These are phyloP conservation scores for Cadophora sp. DNA, from an alignment of 2,329 filamentous ascomycete genomes.

Conservation along the genomic window DNA sequence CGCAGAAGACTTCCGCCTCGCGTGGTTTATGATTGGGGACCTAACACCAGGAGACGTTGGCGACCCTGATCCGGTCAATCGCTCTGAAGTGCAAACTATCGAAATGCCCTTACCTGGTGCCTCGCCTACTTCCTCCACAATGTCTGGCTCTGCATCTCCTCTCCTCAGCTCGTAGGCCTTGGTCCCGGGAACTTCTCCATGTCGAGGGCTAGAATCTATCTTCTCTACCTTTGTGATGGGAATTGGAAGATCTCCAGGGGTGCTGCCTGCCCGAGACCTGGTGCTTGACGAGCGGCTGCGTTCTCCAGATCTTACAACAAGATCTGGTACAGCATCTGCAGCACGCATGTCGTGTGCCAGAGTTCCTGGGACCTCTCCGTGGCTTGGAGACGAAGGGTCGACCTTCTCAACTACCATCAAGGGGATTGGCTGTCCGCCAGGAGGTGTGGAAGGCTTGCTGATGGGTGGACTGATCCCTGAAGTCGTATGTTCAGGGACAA, in stretches of 20 bases:
- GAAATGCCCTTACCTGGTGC: conserved; percentile 60
- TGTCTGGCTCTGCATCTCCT: conserved; percentile 64
- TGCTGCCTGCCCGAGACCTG: conserved; percentile 39
- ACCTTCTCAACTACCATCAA: conserved; percentile 64
- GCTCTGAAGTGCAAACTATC: conserved; percentile 49
- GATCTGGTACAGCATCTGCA: conserved; percentile 65
- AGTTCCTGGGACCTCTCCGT: conserved; percentile 68
- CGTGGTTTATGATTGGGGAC: conserved; percentile 51
- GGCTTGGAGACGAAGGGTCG: conserved; percentile 57
- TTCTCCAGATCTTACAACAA: conserved; percentile 54
- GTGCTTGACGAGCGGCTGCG: conserved; percentile 35
- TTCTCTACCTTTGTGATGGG: conserved; percentile 65
- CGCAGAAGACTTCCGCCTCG: conserved; percentile 45
- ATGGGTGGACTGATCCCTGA: conserved; percentile 18
- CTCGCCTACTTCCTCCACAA: conserved; percentile 58
- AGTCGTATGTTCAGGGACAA: conserved; percentile 32
- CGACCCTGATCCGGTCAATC: conserved; percentile 68
- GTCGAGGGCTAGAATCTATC: conserved; percentile 60
- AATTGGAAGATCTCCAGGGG: conserved; percentile 52
- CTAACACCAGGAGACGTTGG: conserved; percentile 58
- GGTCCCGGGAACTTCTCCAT: conserved; percentile 67
- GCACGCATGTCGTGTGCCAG: conserved; percentile 61
- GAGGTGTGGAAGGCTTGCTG: conserved; percentile 28
- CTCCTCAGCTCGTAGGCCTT: conserved; percentile 61
- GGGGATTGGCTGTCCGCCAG: conserved; percentile 54